phyloP scores from a whole-genome alignment of 169 alveolate species.

The Plasmodium berghei region DNA sequence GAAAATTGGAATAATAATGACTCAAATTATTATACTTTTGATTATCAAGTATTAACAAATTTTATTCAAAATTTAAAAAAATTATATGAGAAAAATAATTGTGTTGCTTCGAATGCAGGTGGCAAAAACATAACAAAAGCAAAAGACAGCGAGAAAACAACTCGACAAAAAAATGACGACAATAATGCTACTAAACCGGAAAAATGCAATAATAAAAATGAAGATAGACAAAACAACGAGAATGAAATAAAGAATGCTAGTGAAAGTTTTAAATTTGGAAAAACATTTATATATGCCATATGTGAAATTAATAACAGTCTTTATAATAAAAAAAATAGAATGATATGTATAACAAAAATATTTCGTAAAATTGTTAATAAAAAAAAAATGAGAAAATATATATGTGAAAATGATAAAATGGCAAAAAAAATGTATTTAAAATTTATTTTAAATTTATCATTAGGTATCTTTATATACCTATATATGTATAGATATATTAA shows the following conservation, averaged over 20 bases:
- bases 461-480: conserved; percentile 66
- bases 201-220: not conserved
- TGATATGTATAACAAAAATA: conserved; percentile 56
- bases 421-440: conserved; percentile 41
- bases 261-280: conserved; percentile 14
- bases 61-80: conserved; percentile 44
- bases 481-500: conserved; percentile 43
- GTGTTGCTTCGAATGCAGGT: not conserved
- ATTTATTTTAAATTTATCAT: conserved; percentile 58
- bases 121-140: not conserved
- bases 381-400: conserved; percentile 49
- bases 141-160: not conserved
- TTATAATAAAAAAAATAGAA: conserved; percentile 43
- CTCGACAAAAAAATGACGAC: not conserved
- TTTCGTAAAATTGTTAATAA: conserved; percentile 67
- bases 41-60: conserved; percentile 17
- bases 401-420: conserved; percentile 68
- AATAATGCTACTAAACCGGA: not conserved
- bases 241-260: not conserved
- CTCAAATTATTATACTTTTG: conserved; percentile 14
- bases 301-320: conserved; percentile 36
- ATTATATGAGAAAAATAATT: not conserved
- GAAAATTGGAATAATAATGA: not conserved
- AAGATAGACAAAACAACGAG: not conserved
- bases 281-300: conserved; percentile 40